Base-by-base conservation (phyloP, 768 basidiomycete species). In the Leccinum broughii region DNA sequence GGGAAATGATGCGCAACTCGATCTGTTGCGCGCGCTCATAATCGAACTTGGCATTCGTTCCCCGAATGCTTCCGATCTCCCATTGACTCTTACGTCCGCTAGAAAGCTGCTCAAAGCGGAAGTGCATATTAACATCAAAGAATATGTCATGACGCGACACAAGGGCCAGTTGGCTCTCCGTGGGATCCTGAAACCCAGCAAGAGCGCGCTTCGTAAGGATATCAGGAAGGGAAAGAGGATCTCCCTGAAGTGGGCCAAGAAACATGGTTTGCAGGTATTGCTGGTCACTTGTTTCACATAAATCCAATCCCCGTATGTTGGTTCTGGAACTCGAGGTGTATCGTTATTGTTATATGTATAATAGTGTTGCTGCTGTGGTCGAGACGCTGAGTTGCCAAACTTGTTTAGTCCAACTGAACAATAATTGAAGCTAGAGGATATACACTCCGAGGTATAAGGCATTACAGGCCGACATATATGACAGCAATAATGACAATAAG, bases 21-120 rank as follows among this genome's bases (percentile, higher is more conserved):
- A 81, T 6, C 77, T 92, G 41, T 77, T 92, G 6, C 90, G 91
- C 59, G 85, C 89, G 0, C 81, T 92, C 60, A 85, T 90, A 64
- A 78, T 92, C 61, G 91, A 92, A 74, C 79, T 92, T n/a, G 90
- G 90, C n/a, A 76, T 82, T 55, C 72, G 62, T 66, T 77, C 77
- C 15, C 78, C 78, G 0, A 76, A 75, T 32, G 74, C 78, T 62
- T 67, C 56, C 22, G 72, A 77, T 26, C 76, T 90, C 3, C 90
- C 90, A 3, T 70, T 71, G 32, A 82, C 87, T 0, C 73, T 92
- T 55, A 82, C 73, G n/a, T 78, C 87, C 7, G 91, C 90, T n/a
- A 86, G 83, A 63, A 81, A 82, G 14, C 76, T 87, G 46, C 72
- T 92, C 51, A 91, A 88, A 73, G 75, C 84, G 6, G 79, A 78